Evolutionary conservation across 1,284 basidiomycete species (phyloP).

Genomic region (Moesziomyces sp.): DNA sequence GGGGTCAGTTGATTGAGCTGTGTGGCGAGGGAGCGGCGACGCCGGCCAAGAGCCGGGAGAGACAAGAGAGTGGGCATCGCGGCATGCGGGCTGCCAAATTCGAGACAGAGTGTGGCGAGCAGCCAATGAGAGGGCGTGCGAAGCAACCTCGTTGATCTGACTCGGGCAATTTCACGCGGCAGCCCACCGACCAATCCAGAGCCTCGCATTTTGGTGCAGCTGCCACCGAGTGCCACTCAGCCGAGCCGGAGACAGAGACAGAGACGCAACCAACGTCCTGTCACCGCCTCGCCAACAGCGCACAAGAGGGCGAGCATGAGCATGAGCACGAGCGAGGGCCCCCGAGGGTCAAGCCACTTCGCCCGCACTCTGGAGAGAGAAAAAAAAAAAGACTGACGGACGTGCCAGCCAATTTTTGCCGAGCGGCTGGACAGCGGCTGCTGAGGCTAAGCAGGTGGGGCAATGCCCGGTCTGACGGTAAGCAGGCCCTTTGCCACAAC

Average conservation of each 20-base stretch:
- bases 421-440: not conserved
- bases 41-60: not conserved
- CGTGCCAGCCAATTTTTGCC: no score
- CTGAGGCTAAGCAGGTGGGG: conserved; percentile 15
- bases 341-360: no score
- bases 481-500: conserved; percentile 3
- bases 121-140: conserved; percentile 15
- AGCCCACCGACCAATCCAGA: conserved; percentile 11
- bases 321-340: no score
- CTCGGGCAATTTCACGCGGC: conserved; percentile 24
- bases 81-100: no score
- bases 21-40: not conserved
- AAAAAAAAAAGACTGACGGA: no score
- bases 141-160: conserved; percentile 14
- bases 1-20: conserved; percentile 18
- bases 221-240: no score
- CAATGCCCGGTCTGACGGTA: conserved; percentile 5
- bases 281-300: no score
- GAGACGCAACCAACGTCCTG: no score
- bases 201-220: conserved; percentile 3
- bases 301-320: no score
- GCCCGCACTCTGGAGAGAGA: no score
- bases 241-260: no score
- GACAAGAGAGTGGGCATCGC: not conserved
- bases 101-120: conserved; percentile 2